Evolutionary conservation across 345 rosid genomes (phyloP).

Genomic region (Lepidium didymum): DNA sequence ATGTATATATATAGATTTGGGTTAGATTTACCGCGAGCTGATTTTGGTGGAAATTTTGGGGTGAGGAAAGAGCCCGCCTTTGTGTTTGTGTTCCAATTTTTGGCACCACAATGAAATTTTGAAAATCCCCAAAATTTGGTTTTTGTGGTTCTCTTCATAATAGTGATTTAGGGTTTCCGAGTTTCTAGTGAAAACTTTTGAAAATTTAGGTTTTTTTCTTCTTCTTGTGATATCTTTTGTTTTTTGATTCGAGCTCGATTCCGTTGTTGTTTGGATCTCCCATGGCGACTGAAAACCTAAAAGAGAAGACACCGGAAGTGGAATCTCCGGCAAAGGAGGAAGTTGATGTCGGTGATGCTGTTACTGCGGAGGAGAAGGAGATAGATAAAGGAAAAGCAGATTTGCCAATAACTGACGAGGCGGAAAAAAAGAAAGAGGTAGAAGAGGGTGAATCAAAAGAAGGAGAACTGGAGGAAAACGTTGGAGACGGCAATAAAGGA

Average conservation of each 20-base stretch:
- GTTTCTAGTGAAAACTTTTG: slow-evolving; percentile 2
- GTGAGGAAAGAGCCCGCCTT: slow-evolving; percentile 20
- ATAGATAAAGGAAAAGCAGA: slow-evolving; percentile 6
- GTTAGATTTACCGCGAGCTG: slow-evolving; percentile 23
- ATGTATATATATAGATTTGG: slow-evolving; percentile 3
- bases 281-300: slow-evolving; percentile 72
- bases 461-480: not conserved
- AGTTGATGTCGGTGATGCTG: not conserved
- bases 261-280: not conserved
- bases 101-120: slow-evolving; percentile 14
- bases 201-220: slow-evolving; percentile 13
- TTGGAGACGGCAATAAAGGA: slow-evolving; percentile 15
- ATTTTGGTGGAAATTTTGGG: slow-evolving; percentile 12
- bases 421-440: slow-evolving; percentile 13
- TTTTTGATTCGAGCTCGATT: not conserved
- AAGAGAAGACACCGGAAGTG: slow-evolving; percentile 40
- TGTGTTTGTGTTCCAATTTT: slow-evolving; percentile 12
- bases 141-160: slow-evolving; percentile 6
- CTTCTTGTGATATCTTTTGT: not conserved
- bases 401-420: not conserved
- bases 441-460: slow-evolving; percentile 7
- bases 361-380: not conserved
- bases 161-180: slow-evolving; percentile 21
- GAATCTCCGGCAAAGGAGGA: slow-evolving; percentile 32
- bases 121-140: slow-evolving; percentile 3